Evolutionary conservation across 495 filamentous ascomycete genomes (phyloP), one percentile per base, ranked within the genome.

Genomic region (Viridothelium virens): DNA sequence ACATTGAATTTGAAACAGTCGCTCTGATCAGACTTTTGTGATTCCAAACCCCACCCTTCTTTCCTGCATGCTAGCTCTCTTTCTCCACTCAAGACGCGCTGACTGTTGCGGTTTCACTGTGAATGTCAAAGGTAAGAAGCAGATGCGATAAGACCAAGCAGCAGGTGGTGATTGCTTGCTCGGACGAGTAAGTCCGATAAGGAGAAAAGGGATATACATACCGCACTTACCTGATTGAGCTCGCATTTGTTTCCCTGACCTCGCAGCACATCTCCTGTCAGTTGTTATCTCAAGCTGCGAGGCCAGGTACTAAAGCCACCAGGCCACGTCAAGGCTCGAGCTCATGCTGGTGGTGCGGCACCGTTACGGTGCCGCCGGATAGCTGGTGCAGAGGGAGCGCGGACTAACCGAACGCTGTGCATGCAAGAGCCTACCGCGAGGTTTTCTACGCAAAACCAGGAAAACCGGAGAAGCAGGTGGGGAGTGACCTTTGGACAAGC

Each of bases 251-350:
- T 59, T 59, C 53, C 53, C 53, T 36, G 53, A 59, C 53, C 53
- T 36, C 53, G 53, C 53, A 59, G 53, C 53, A 59, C 14, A 7
- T 14, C 36, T 9, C 25, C 53, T 59, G 31, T 59, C 31, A 36
- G 53, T 59, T 59, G 36, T 18, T 36, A 33, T 59, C 31, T 14
- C 6, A 36, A 36, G 31, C 53, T 59, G 53, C 53, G 53, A 59
- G 53, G 53, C 31, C 53, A 59, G 53, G 53, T 59, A 59, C 53
- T 59, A 33, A 59, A 59, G 53, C 53, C 53, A 59, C 53, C 53
- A 59, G 53, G 53, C 53, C 53, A 3, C 53, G 53, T 33, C 53
- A 59, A 59, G 53, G 53, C 53, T 59, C 53, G 31, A 59, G 53
- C 53, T 59, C 53, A 59, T 59, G 53, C 53, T 59, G 53, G 53